Evolutionary conservation across 176 grass and related monocot species (phyloP), one percentile per base, ranked within the genome.

Genomic region (Ampelocalamus luodianensis): DNA sequence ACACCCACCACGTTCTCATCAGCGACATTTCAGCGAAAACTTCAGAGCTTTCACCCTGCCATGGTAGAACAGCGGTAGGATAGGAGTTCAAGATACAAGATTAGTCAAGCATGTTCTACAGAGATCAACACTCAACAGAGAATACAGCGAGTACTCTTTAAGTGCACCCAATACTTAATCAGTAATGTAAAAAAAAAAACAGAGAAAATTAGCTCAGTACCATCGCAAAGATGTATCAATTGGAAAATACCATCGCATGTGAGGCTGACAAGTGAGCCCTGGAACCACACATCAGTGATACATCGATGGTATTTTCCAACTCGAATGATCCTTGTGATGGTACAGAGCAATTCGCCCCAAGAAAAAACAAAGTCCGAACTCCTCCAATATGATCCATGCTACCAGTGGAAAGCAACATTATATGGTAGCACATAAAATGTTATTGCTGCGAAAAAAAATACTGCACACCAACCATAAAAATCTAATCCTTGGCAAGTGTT

Each of bases 41-140:
- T 66, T 76, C 29, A 53, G 26, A 40, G 26, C 39, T 74, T 73
- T 51, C 11, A 84, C 49, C 68, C 75, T 79, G 81, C 36, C 58
- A 48, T 32, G 3, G 45, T 24, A 40, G 44, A 71, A 79, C 10
- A n/a, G 7, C 29, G 43, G 32, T 69, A 39, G 20, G 17, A 34
- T 48, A 48, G 45, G 45, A 48, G 69, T 65, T 84, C 44, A 72
- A 48, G 13, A 72, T 17, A 72, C 11, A 23, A 22, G 37, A 26
- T 72, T 48, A 72, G 68, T 58, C 68, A 62, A 62, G 1, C 38
- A 60, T 58, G 24, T 59, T 42, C 2, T 56, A 16, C 55, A 36
- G 23, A 71, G 3, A 37, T 37, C 54, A 61, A 13, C 15, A 23
- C 10, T 46, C 11, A 46, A 48, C 45, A 48, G 64, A 22, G 49